Conservation (phyloP, 2,329 filamentous ascomycete species). For the Colletotrichum musicola region DNA sequence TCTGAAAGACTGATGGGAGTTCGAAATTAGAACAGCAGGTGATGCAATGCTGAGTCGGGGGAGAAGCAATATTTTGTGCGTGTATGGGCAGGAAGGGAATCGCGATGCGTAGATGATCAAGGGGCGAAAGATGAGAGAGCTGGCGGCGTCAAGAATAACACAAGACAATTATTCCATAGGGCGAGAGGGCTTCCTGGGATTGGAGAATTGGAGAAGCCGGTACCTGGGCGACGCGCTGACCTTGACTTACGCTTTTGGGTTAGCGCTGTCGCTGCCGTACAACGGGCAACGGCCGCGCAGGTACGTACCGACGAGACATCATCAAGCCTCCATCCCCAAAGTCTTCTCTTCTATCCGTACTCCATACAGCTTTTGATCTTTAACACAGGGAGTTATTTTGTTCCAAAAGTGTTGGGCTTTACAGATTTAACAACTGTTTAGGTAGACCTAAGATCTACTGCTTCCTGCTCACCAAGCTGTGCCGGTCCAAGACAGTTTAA, state of each 20-base stretch:
- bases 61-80: neutral
- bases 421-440: too few species aligned
- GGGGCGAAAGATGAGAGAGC: constrained; percentile 20
- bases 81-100: constrained; percentile 14
- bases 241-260: constrained; percentile 19
- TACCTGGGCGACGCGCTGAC: constrained; percentile 38
- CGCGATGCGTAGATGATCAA: constrained; percentile 18
- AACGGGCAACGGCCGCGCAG: constrained; percentile 1
- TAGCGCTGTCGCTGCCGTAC: constrained; percentile 37
- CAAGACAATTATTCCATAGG: constrained; percentile 26
- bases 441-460: too few species aligned
- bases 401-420: too few species aligned
- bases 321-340: neutral
- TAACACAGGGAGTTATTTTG: too few species aligned
- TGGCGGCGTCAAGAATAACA: constrained; percentile 29
- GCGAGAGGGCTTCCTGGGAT: constrained; percentile 21
- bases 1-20: constrained; percentile 1
- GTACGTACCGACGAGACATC: constrained; percentile 23
- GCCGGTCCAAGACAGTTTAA: too few species aligned
- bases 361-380: too few species aligned
- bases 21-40: constrained; percentile 14
- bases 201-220: constrained; percentile 33
- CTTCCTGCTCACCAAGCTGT: too few species aligned
- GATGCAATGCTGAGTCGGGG: constrained; percentile 4
- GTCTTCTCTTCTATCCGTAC: too few species aligned